phyloP scores from a whole-genome alignment of 352 stramenopile species.

The Globisporangium echinulatum region DNA sequence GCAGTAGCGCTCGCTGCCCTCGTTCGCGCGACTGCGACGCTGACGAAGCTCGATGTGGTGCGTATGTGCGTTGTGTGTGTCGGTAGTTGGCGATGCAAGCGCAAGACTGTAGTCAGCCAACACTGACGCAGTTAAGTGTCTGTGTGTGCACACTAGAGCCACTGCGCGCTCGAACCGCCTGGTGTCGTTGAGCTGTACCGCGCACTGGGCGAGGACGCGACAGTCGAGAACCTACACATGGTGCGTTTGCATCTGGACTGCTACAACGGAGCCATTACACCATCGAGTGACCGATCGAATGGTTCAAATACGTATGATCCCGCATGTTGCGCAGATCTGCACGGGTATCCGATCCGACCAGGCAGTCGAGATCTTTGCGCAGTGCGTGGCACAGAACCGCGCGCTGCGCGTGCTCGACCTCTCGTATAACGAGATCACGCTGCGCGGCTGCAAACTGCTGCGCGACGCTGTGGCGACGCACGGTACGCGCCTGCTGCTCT shows the following conservation, averaged over 20 bases:
- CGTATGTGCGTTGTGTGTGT: not conserved
- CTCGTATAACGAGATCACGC: conserved; percentile 74
- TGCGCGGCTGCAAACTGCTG: conserved; percentile 66
- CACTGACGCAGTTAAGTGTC: too few species aligned
- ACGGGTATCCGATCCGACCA: conserved; percentile 60
- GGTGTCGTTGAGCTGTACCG: conserved; percentile 56
- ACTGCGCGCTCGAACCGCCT: conserved; percentile 51
- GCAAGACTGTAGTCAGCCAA: too few species aligned
- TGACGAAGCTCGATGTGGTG: conserved; percentile 56
- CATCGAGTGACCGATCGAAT: too few species aligned
- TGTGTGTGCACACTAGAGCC: conserved; percentile 30
- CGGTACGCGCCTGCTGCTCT: conserved; percentile 15
- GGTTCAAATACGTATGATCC: too few species aligned
- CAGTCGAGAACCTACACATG: conserved; percentile 48
- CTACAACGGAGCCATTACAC: too few species aligned
- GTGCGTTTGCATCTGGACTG: conserved; percentile 18
- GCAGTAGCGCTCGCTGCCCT: conserved; percentile 27
- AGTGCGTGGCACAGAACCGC: conserved; percentile 33
- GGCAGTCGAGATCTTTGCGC: conserved; percentile 40
- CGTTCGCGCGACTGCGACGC: conserved; percentile 17
- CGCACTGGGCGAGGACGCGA: conserved; percentile 39
- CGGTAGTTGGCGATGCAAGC: too few species aligned
- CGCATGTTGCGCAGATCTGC: conserved; percentile 27
- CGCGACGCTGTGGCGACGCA: conserved; percentile 32
- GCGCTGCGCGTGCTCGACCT: conserved; percentile 47